Base-by-base conservation (phyloP, 371 early-diverging fungal species). In the Syncephalastrum contaminatum region DNA sequence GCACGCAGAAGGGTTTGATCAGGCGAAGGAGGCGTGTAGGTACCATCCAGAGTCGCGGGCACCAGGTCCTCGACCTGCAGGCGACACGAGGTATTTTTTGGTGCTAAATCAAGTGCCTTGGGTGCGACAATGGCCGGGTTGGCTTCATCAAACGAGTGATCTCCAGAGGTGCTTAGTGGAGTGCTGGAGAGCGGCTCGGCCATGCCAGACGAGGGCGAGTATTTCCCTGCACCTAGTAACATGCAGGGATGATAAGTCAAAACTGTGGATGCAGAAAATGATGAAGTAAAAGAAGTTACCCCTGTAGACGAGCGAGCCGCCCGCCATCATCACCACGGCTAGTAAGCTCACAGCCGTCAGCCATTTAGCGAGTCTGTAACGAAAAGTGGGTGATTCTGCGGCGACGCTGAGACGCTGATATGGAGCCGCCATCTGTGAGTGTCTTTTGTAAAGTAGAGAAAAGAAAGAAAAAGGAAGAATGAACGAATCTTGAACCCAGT, bases 1-100 rank as follows among this genome's bases (percentile, higher is more conserved):
- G 72, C 73, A 39, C 58, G 55, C 2, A 68, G 46, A 18, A 79
- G 36, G 20, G 72, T 63, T 3, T 21, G 41, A 47, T 79, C 69
- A 8, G 74, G 72, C 13, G 72, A 20, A 6, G 76, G 73, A n/a
- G 75, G 80, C 47, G 76, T 72, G 48, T 79, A 79, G 4, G 64
- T 60, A 1, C 69, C 73, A 48, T 75, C 74, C 8, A 58, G 60
- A 46, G 62, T 64, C 0, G 51, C 43, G 8, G 66, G 69, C 30
- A 79, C 69, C 14, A 63, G 30, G 0, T 66, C 43, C 20, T 62
- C 58, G 39, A 43, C 22, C 1, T 43, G 19, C 18, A 62, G 21
- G 4, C n/a, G 27, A 40, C 63, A 62, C 14, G 49, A 39, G 21
- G n/a, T 62, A 50, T 50, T 54, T 16, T 40, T 47, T 12, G 39